Base-by-base conservation (phyloP, 164 flowering plant species). In the Berberis thunbergii region DNA sequence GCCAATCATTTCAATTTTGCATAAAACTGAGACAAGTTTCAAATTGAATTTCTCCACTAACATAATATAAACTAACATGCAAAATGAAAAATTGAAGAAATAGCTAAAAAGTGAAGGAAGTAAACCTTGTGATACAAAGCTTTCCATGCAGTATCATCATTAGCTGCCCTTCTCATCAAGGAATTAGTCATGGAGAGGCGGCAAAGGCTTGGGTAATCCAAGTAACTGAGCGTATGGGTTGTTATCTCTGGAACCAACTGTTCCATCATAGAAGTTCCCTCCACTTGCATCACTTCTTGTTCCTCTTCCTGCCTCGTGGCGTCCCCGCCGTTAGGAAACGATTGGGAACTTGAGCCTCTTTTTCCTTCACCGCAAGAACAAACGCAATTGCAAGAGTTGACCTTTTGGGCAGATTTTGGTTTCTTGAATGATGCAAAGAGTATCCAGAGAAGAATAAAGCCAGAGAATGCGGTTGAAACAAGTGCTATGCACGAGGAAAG, bases 61-160 rank as follows among this genome's bases (percentile, higher is more conserved):
- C 2, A 2, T 38, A 26, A 44, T 50, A 7, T 1, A 52, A 52
- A 52, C n/a, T 3, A 52, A 7, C 4, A 6, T 4, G 12, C 2
- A 50, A 7, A 3, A 50, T 41, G n/a, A 2, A 10, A n/a, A 54
- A 10, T 54, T 39, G 56, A 2, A 60, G 5, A 10, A 1, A 4
- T 43, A 52, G 44, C 41, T 26, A 12, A 41, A 58, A 26, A 26
- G 26, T 26, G 26, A 26, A 8, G 10, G 48, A 4, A 6, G 50
- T 43, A n/a, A 12, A 95, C 99, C 91, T 91, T 95, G 68, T 84
- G 97, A 76, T 95, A 95, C 50, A 95, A 83, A 3, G 91, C 87
- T 72, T 91, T 95, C 99, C 99, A 95, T 0, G 99, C 98, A 73
- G 75, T 88, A 67, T 95, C 99, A 67, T 95, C 99, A 63, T 95